Evolutionary conservation across 2,329 filamentous ascomycete genomes (phyloP).

Genomic region (Aspergillus latus): DNA sequence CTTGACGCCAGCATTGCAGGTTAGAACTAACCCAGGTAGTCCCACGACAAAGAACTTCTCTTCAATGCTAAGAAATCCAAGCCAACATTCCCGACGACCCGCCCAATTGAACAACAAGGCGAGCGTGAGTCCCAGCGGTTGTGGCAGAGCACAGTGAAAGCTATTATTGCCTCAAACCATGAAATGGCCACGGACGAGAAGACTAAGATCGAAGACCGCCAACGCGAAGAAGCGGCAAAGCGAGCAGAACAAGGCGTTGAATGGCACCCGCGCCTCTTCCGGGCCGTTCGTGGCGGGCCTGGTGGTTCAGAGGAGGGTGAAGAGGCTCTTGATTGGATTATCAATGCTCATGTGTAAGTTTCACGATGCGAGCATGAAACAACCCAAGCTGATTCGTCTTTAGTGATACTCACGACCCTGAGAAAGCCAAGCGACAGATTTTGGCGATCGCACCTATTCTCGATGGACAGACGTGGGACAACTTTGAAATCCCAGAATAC

Average conservation of each 20-base stretch:
- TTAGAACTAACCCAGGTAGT: constrained; percentile 53
- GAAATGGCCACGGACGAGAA: constrained; percentile 91
- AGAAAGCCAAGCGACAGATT: constrained; percentile 77
- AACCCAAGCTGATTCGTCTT: constrained; percentile 8
- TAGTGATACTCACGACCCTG: constrained; percentile 64
- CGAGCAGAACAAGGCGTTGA: constrained; percentile 75
- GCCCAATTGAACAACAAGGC: constrained; percentile 81
- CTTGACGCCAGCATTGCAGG: neutral
- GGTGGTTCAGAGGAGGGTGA: constrained; percentile 75
- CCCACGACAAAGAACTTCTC: constrained; percentile 81
- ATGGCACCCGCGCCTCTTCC: constrained; percentile 87
- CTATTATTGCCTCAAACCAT: constrained; percentile 82
- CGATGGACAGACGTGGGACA: constrained; percentile 65
- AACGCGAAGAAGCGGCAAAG: constrained; percentile 82
- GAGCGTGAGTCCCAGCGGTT: constrained; percentile 86
- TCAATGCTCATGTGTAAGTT: constrained; percentile 78
- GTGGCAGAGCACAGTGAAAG: constrained; percentile 78
- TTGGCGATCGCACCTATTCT: constrained; percentile 82
- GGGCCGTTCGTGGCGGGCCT: constrained; percentile 67
- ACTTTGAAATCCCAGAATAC: constrained; percentile 59
- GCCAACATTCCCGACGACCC: constrained; percentile 69
- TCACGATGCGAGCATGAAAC: neutral
- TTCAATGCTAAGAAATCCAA: constrained; percentile 82
- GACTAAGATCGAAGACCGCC: constrained; percentile 89
- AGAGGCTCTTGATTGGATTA: constrained; percentile 92